Base-by-base conservation (phyloP, 2,329 filamentous ascomycete genomes). In the Scedosporium dehoogii region DNA sequence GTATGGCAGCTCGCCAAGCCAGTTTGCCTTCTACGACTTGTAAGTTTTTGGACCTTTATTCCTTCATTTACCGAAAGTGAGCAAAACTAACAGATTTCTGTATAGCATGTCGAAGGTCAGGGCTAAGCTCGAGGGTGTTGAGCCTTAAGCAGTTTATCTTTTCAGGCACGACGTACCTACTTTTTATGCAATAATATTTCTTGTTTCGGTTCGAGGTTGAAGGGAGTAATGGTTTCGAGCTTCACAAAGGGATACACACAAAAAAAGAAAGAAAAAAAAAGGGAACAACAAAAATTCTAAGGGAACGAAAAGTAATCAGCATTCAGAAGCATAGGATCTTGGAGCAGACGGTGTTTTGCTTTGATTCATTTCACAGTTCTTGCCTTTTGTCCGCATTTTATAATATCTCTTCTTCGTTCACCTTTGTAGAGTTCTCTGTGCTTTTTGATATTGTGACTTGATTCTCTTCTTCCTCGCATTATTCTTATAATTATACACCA, bases 21-120 rank as follows among this genome's bases (percentile, higher is more conserved):
- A 97, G 71, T 97, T 99, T 79, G 92, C 93, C 46, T 99, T 99
- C 82, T 99, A 96, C 76, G 91, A 96, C 73, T 99, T 97, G 90
- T 92, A 79, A 85, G 89, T 88, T 23, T 3, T 23, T 3, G 33
- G 33, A 12, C n/a, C 2, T 12, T 41, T 9, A 10, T 4, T 33
- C 21, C 18, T 3, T 62, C 33, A 38, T 61, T 62, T 62, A 3
- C 10, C 27, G 9, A 14, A 7, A n/a, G n/a, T 9, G 18, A 63
- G 58, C 10, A n/a, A n/a, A 59, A 60, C 74, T 79, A 74, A 78
- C 68, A 61, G 56, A 6, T n/a, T 57, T 44, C 38, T 53, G 9
- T 55, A 68, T 66, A 87, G 85, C 71, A 88, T 88, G 85, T 85
- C 85, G 23, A 85, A 82, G 76, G 79, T 83, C 67, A 83, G 85